Percentiles rank a stretch among this genome's conserved stretches.
Conservation (phyloP, 2,329 filamentous ascomycete species). For the Hypoxylon sp. region DNA sequence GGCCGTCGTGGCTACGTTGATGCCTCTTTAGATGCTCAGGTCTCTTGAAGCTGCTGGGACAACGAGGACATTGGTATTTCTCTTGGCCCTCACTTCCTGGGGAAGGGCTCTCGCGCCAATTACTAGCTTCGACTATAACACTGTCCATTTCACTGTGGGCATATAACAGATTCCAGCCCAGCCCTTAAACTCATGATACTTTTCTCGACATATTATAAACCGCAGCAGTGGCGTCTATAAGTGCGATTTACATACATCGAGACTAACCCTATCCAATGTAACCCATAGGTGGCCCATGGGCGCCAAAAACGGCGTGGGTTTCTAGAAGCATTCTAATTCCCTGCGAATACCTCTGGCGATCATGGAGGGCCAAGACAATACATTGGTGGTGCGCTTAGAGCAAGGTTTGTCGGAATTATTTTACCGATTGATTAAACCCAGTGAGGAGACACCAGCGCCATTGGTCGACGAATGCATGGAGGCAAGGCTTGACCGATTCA, state of each 20-base stretch:
- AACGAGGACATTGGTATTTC: slow-evolving; percentile 50
- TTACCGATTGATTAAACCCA: slow-evolving; percentile 42
- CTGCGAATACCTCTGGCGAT: slow-evolving; percentile 25
- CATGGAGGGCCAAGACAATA: slow-evolving; percentile 33
- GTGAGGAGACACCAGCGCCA: slow-evolving; percentile 35
- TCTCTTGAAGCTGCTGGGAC: slow-evolving; percentile 50
- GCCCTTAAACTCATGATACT: slow-evolving; percentile 29
- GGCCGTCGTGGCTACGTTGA: slow-evolving; percentile 48
- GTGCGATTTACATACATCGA: slow-evolving; percentile 32
- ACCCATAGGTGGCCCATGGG: slow-evolving; percentile 14
- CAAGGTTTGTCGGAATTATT: slow-evolving; percentile 42
- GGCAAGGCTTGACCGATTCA: slow-evolving; percentile 37
- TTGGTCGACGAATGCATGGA: slow-evolving; percentile 33
- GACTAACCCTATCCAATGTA: slow-evolving; percentile 27
- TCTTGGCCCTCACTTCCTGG: slow-evolving; percentile 38
- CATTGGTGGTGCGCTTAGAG: slow-evolving; percentile 40
- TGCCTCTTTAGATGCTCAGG: slow-evolving; percentile 52
- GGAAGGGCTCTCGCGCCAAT: slow-evolving; percentile 35
- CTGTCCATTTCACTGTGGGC: slow-evolving; percentile 32
- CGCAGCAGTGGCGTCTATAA: slow-evolving; percentile 34
- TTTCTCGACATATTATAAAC: slow-evolving; percentile 30
- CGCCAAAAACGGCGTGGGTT: slow-evolving; percentile 31
- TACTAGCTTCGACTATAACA: slow-evolving; percentile 25
- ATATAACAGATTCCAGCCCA: slow-evolving; percentile 27
- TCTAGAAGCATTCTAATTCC: slow-evolving; percentile 42